Base-by-base conservation (phyloP, 768 basidiomycete genomes). In the Lepiota brunneoincarnata region DNA sequence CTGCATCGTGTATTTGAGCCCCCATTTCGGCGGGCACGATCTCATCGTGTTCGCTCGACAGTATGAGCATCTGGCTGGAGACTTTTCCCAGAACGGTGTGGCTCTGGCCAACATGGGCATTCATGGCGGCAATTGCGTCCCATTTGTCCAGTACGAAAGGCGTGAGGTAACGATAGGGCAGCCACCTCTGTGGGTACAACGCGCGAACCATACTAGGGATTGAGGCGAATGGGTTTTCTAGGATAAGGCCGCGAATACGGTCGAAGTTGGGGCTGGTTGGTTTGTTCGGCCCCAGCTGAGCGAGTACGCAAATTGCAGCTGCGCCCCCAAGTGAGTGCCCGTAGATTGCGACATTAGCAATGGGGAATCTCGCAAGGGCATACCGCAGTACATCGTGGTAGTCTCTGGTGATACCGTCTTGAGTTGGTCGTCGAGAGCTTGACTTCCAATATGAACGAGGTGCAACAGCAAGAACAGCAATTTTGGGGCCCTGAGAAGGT, bases 391-490 rank as follows among this genome's bases (percentile, higher is more conserved):
- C 64, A 7, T 63, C 55, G 1, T 35, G 49, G 59, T 80, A 80
- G 61, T 82, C 80, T 1, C 63, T 50, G 28, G 71, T 57, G 43
- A 81, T 61, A 10, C 72, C 73, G 0, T 45, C 21, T 54, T 81
- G 64, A 0, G 76, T 73, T 0, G 79, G 76, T 0, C 65, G 50
- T 6, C 69, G 47, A 58, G 63, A 3, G 73, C 45, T 72, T 3
- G 79, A 80, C 17, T 71, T 73, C 74, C 80, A 81, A 61, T 71
- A 82, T 0, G 78, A 78, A 7, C 80, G 73, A 0, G 80, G 80
- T 0, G 78, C 75, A 24, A 74, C 56, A 6, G 77, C 72, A 38
- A 78, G 39, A 52, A 78, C 57, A 6, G 62, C 63, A 4, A 61
- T 49, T 37, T 28, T 54, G 4, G 53, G 53, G 23, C 38, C 36